phyloP scores from a whole-genome alignment of 495 filamentous ascomycete genomes.

The Penicillium tannophilum region DNA sequence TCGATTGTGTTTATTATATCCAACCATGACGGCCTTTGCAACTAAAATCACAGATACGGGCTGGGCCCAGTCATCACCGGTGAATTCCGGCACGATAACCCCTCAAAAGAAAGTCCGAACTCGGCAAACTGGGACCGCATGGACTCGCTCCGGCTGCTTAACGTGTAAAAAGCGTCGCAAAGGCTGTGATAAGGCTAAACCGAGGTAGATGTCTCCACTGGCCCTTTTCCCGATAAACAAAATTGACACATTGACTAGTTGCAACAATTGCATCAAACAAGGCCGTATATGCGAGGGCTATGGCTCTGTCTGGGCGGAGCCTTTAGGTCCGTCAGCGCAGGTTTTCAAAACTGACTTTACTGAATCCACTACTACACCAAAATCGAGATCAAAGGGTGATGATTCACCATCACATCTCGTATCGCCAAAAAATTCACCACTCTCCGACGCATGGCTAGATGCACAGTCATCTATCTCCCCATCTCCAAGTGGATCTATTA shows the following conservation, averaged over 20 bases:
- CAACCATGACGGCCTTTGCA: conserved; percentile 20
- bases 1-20: conserved; percentile 11
- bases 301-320: conserved; percentile 45
- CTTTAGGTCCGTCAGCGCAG: conserved; percentile 37
- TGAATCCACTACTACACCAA: not conserved
- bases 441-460: conserved; percentile 20
- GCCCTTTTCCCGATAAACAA: not conserved
- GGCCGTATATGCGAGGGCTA: conserved; percentile 47
- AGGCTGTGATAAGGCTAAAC: conserved; percentile 48
- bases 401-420: not conserved
- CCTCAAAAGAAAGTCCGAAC: conserved; percentile 27
- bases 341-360: conserved; percentile 27
- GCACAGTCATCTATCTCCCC: conserved; percentile 13
- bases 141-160: conserved; percentile 47
- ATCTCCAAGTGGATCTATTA: conserved; percentile 13
- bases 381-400: not conserved
- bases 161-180: conserved; percentile 50
- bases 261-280: conserved; percentile 42
- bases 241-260: conserved; percentile 25
- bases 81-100: conserved; percentile 6
- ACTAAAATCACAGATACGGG: conserved; percentile 15
- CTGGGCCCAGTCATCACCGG: conserved; percentile 11
- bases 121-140: conserved; percentile 39
- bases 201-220: conserved; percentile 23
- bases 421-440: conserved; percentile 27